Base-by-base conservation (phyloP, 768 basidiomycete species). In the Auricularia sp. region DNA sequence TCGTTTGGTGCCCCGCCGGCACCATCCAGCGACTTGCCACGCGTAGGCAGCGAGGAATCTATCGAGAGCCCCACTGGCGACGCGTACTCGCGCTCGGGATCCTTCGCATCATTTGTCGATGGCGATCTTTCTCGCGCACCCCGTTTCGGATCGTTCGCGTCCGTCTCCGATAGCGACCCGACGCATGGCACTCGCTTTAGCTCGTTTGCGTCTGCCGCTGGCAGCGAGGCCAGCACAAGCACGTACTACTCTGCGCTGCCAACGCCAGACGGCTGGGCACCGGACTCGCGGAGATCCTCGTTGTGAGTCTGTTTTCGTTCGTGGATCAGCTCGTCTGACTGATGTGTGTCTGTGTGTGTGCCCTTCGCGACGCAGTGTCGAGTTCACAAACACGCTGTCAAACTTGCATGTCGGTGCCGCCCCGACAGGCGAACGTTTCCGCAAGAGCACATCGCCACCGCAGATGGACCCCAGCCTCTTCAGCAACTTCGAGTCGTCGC, bases 111-210 rank as follows among this genome's bases (percentile, higher is more conserved):
- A 34, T 61, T 61, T 33, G 42, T 35, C 11, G 39, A 62, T 10
- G 24, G 35, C 34, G 34, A 65, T 47, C 64, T 62, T 36, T 47
- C 68, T 10, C 11, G 24, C 7, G 56, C 24, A 8, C 56, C 24
- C 11, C 68, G 67, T 62, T 69, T 65, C 37, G 68, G 68, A 34
- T 69, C 68, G 14, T 54, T 67, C 36, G 64, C 66, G 29, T 64
- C 63, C 3, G 16, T 63, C 37, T 29, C 11, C 56, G 56, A 59
- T 1, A 42, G 34, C 34, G 56, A 64, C 35, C 51, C 35, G 24
- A 58, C 54, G 24, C 47, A 59, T 36, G 54, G 54, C 56, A 59
- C 29, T 7, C 56, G 56, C 56, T 35, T 59, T 14, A 59, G 56
- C 56, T 35, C 29, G 11, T 59, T 59, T 34, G 56, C 56, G 56